Conservation (phyloP, 1,284 basidiomycete genomes). For the Rugosomyces carneus region DNA sequence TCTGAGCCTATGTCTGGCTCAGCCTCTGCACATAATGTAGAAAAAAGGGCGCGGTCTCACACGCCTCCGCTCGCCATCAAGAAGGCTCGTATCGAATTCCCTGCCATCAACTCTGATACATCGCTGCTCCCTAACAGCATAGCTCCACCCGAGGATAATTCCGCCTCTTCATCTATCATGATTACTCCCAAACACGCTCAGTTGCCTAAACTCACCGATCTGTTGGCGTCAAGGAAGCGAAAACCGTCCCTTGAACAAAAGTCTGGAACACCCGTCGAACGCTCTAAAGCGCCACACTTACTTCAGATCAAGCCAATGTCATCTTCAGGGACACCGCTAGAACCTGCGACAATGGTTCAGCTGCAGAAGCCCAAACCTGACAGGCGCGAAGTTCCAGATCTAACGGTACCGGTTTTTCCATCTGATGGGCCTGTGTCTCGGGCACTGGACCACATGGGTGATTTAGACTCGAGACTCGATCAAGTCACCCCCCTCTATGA, state of each 20-base stretch:
- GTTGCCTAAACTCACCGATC: slow-evolving; percentile 18
- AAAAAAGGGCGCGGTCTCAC: slow-evolving; percentile 15
- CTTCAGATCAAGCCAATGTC: neutral
- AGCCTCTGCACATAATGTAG: slow-evolving; percentile 8
- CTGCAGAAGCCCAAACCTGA: neutral
- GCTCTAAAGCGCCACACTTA: neutral
- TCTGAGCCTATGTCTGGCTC: slow-evolving; percentile 3
- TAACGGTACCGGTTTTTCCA: neutral
- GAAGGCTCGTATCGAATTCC: slow-evolving; percentile 10
- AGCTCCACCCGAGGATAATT: neutral
- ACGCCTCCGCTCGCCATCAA: slow-evolving; percentile 15
- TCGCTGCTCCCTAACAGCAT: slow-evolving; percentile 4
- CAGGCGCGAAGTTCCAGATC: neutral
- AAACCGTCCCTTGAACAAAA: slow-evolving; percentile 8
- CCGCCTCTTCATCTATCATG: neutral
- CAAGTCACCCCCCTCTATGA: slow-evolving; percentile 9
- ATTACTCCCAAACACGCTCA: slow-evolving; percentile 14
- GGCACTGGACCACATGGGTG: neutral
- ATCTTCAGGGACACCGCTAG: neutral
- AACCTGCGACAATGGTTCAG: neutral
- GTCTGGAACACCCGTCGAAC: neutral
- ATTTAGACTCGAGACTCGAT: neutral
- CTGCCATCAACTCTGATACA: slow-evolving; percentile 1
- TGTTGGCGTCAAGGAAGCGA: slow-evolving; percentile 17
- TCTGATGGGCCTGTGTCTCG: neutral